Percentiles rank a stretch among this genome's conserved stretches.
These are phyloP conservation scores for Heteromeles arbutifolia DNA, from an alignment of 306 rosid species.

Conservation along the genomic window DNA sequence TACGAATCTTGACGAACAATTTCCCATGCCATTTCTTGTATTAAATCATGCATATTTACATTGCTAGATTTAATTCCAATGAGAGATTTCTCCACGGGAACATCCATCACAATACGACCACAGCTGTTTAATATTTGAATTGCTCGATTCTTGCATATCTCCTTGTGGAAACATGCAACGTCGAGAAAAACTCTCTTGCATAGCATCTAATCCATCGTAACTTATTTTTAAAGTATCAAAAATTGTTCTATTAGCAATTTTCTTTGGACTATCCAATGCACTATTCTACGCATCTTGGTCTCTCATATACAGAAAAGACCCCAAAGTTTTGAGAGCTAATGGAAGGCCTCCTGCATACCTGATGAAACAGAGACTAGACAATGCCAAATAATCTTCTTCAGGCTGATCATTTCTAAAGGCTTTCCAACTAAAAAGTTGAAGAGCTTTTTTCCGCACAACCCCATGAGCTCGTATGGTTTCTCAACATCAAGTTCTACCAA, in stretches of 20 bases:
- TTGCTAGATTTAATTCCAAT: background rate
- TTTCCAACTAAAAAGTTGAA: conserved; percentile 11
- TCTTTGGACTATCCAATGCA: conserved; percentile 20
- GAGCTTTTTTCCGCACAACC: background rate
- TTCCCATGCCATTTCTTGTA: conserved; percentile 22
- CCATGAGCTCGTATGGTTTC: background rate
- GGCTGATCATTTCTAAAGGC: background rate
- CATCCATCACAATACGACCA: conserved; percentile 18
- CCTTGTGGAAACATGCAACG: conserved; percentile 35
- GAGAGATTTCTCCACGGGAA: conserved; percentile 32
- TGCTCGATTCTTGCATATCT: conserved; percentile 14
- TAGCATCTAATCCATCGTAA: conserved; percentile 15
- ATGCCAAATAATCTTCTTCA: background rate
- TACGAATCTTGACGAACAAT: conserved; percentile 19
- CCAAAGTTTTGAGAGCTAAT: conserved; percentile 27
- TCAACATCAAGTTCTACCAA: conserved; percentile 12
- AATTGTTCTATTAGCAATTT: conserved; percentile 12
- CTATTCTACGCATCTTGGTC: conserved; percentile 16
- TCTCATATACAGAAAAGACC: conserved; percentile 29
- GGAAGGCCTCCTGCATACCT: conserved; percentile 16
- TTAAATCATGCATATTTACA: conserved; percentile 28
- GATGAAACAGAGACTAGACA: background rate
- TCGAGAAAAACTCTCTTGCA: conserved; percentile 22
- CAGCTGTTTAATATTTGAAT: conserved; percentile 8
- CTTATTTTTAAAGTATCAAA: conserved; percentile 18